Evolutionary conservation across 2,329 filamentous ascomycete genomes (phyloP).

Genomic region (Trichoderma sp.): DNA sequence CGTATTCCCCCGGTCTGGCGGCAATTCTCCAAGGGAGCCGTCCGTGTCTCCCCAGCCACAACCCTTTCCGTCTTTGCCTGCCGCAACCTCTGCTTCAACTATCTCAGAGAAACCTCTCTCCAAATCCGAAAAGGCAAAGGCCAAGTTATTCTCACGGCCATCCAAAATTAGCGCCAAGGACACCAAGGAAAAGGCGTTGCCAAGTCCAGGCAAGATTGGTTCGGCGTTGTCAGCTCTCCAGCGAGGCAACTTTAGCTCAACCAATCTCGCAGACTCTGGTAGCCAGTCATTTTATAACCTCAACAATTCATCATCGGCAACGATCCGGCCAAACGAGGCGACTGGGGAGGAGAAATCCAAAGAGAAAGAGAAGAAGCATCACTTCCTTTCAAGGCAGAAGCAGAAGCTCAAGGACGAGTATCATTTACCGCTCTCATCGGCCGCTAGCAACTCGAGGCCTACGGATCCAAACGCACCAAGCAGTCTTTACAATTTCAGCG

Average conservation of each 20-base stretch:
- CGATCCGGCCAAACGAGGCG: conserved; percentile 67
- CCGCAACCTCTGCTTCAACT: conserved; percentile 41
- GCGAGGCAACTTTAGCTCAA: conserved; percentile 70
- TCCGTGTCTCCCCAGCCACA: conserved; percentile 42
- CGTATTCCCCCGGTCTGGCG: conserved; percentile 69
- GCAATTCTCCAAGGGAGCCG: conserved; percentile 53
- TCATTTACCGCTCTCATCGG: conserved; percentile 73
- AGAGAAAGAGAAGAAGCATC: conserved; percentile 72
- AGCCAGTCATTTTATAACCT: conserved; percentile 70
- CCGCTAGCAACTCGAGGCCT: conserved; percentile 74
- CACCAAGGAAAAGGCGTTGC: conserved; percentile 66
- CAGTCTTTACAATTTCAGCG: conserved; percentile 77
- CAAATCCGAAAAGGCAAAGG: conserved; percentile 72
- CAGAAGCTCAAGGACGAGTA: conserved; percentile 78
- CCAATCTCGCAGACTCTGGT: conserved; percentile 66
- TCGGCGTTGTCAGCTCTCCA: conserved; percentile 69
- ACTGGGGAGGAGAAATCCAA: conserved; percentile 54
- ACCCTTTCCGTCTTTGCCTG: conserved; percentile 45
- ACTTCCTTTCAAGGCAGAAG: conserved; percentile 79
- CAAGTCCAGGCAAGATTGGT: conserved; percentile 73
- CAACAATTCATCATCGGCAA: conserved; percentile 76
- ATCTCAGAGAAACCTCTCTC: conserved; percentile 58
- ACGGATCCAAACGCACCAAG: conserved; percentile 75
- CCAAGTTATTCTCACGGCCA: conserved; percentile 79
- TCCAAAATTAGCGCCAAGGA: conserved; percentile 77